Base-by-base conservation (phyloP, 371 early-diverging fungal species). In the Homolaphlyctis polyrhiza region DNA sequence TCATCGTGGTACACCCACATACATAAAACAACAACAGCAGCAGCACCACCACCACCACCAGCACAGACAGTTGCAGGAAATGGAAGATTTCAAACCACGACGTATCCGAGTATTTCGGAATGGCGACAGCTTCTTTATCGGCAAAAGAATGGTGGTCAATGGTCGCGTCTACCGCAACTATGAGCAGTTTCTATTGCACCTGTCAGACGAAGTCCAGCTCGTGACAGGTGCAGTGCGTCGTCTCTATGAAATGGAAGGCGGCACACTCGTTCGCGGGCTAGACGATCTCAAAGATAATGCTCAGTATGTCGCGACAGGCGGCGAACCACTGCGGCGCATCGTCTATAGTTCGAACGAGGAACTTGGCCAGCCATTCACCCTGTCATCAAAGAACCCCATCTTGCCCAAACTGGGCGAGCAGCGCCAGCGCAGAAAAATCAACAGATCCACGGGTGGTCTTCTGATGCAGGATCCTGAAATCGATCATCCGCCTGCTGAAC, bases 131-230 rank as follows among this genome's bases (percentile, higher is more conserved):
- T 75, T 66, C 68, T 58, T 54, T 27, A 35, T 66, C 2, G 76
- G 72, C 18, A 75, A 73, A 50, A 63, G 65, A 36, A 52, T 76
- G 1, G 71, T 80, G 6, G 64, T 77, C n/a, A 66, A 71, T 3
- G 28, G 68, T 1, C 25, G 71, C 6, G 65, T 74, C 23, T 72
- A 58, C 63, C 67, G 73, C n/a, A 78, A 76, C 60, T 80, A 60
- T 45, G 76, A 80, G 64, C 76, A 79, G 80, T 77, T 79, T 52
- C 69, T 80, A 5, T 52, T 49, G 49, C 43, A 52, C 18, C 58
- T 69, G 4, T 69, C 74, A 18, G 43, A 66, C 18, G 76, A 77
- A 55, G 35, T 78, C n/a, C 43, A 66, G n/a, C 69, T 80, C 33
- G 33, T 62, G 4, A 71, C 62, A 33, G 80, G 80, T 1, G 78